Evolutionary conservation across 805 yeast species (phyloP).

Genomic region (Candida rishiriensis): DNA sequence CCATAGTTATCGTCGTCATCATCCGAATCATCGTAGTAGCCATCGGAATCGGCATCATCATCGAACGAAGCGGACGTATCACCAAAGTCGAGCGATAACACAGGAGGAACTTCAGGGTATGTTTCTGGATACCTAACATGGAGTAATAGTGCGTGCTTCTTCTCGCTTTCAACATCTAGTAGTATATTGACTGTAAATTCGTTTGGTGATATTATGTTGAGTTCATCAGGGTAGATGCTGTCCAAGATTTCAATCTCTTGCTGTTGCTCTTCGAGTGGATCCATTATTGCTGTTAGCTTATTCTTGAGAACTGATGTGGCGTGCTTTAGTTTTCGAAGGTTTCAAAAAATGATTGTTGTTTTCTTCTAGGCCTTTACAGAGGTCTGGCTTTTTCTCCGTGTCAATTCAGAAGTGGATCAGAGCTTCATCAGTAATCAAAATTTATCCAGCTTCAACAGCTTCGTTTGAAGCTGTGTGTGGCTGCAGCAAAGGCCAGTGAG

Average conservation of each 20-base stretch:
- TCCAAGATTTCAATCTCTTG: constrained; percentile 89
- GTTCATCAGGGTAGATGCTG: constrained; percentile 92
- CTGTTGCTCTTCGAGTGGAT: constrained; percentile 72
- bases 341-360: neutral
- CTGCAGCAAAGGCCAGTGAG: no score
- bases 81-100: constrained; percentile 37
- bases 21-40: constrained; percentile 32
- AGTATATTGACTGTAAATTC: constrained; percentile 53
- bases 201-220: constrained; percentile 41
- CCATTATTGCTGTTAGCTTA: constrained; percentile 41
- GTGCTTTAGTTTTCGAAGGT: neutral
- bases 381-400: neutral
- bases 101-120: constrained; percentile 81
- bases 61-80: constrained; percentile 18
- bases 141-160: constrained; percentile 51
- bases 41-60: constrained; percentile 29
- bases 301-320: no score
- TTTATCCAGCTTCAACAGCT: no score
- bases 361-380: neutral
- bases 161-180: constrained; percentile 64
- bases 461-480: no score
- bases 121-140: constrained; percentile 67
- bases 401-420: no score
- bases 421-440: no score
- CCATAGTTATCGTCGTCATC: constrained; percentile 44